Evolutionary conservation across 441 rosid species (phyloP).

Genomic region (Sinapis alba): DNA sequence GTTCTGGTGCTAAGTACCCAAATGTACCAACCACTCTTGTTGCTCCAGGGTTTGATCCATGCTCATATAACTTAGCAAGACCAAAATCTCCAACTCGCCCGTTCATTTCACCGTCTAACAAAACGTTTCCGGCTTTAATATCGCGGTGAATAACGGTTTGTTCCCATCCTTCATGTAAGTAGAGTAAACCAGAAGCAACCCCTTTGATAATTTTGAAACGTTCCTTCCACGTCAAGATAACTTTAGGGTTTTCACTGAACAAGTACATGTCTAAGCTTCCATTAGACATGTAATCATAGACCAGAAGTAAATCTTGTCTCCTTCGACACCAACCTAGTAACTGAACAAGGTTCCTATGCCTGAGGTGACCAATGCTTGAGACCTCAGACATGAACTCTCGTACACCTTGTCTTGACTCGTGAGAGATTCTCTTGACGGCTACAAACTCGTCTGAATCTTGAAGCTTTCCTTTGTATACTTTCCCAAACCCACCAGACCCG

Average conservation of each 20-base stretch:
- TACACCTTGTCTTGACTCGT: conserved; percentile 82
- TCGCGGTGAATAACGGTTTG: conserved; percentile 89
- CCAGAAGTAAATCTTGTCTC: conserved; percentile 62
- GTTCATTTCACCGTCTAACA: conserved; percentile 69
- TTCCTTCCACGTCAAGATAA: conserved; percentile 70
- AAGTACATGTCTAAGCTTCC: conserved; percentile 89
- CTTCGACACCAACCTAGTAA: conserved; percentile 81
- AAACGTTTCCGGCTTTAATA: conserved; percentile 78
- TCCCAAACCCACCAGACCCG: conserved; percentile 85
- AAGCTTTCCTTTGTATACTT: conserved; percentile 75
- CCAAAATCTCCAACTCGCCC: conserved; percentile 89
- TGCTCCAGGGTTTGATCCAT: conserved; percentile 61
- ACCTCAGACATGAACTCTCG: conserved; percentile 79
- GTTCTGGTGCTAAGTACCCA: conserved; percentile 93
- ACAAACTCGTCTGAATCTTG: conserved; percentile 53
- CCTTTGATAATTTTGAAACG: conserved; percentile 79
- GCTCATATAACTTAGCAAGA: conserved; percentile 81
- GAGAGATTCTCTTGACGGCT: conserved; percentile 79
- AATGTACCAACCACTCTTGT: conserved; percentile 88
- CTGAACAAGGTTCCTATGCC: conserved; percentile 89
- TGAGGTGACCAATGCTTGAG: conserved; percentile 77
- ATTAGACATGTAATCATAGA: conserved; percentile 84
- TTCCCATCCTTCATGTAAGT: conserved; percentile 92
- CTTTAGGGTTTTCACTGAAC: conserved; percentile 56
- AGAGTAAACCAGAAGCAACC: conserved; percentile 78